Evolutionary conservation across 345 rosid genomes (phyloP).

Genomic region (Ricinus communis): DNA sequence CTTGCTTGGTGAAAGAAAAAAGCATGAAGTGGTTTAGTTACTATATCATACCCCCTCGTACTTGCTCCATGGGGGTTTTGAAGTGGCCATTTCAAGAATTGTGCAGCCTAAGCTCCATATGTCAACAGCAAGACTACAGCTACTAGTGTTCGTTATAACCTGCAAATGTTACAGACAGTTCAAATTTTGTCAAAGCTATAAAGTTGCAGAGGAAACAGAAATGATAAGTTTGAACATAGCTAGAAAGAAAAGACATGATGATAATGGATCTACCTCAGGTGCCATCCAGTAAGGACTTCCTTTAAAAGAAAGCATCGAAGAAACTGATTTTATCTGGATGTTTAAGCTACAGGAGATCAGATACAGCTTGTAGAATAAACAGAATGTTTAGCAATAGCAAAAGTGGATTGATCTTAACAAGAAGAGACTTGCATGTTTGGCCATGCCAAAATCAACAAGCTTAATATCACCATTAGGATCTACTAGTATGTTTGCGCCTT

Average conservation of each 20-base stretch:
- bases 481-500: constrained; percentile 98
- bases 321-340: constrained; percentile 58
- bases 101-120: constrained; percentile 98
- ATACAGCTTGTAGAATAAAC: not conserved
- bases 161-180: constrained; percentile 18
- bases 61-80: constrained; percentile 92
- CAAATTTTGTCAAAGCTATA: not conserved
- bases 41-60: constrained; percentile 73
- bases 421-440: constrained; percentile 69
- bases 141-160: constrained; percentile 88
- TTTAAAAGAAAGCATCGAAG: constrained; percentile 89
- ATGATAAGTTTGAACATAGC: not conserved
- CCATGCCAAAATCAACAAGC: constrained; percentile 96
- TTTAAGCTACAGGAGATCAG: not conserved
- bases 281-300: constrained; percentile 99
- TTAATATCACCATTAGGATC: constrained; percentile 95
- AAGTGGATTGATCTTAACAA: not conserved
- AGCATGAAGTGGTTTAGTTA: not conserved
- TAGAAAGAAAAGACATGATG: not conserved
- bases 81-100: constrained; percentile 91
- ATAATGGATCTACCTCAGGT: constrained; percentile 62
- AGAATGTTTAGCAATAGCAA: not conserved
- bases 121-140: constrained; percentile 80
- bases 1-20: constrained; percentile 11
- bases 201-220: too few relatives aligned